Base-by-base conservation (phyloP, 2,329 filamentous ascomycete species). In the Trichoderma polysporum region DNA sequence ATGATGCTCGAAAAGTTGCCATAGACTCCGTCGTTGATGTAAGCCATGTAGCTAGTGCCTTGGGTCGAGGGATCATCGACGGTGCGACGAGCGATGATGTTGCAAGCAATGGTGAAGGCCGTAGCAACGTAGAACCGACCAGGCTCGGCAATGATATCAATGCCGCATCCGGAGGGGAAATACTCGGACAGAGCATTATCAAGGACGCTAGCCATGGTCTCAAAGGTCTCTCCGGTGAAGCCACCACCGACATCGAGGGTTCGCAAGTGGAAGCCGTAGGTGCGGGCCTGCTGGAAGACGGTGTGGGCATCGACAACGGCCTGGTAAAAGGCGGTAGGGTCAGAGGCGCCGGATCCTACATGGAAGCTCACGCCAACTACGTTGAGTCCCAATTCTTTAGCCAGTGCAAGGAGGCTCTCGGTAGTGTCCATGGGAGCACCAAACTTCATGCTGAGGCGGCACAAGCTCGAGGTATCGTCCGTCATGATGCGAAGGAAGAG, bases 1-100 rank as follows among this genome's bases (percentile, higher is more conserved):
- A 98, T 97, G 85, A 98, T 98, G 87, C 93, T 96, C 71, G 93
- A 97, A 77, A 99, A 98, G 83, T 98, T 98, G 75, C 95, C 95
- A 76, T 99, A 99, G 63, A 98, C 90, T 31, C 95, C 95, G 73
- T 99, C 95, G 77, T 99, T 99, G 78, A 98, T 83, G 79, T 99
- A 99, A 54, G 97, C 82, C 95, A 98, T 99, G 85, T 97, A 97
- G 72, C 90, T 92, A 69, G 88, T 89, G 69, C 86, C 84, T 59
- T 84, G 84, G 12, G 86, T 83, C 22, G 82, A 82, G 4, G 91
- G 88, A 75, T 94, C 89, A 70, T 90, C 85, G 67, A 98, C 90
- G 47, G 93, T 93, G 75, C 95, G 94, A 69, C 95, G 93, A 33
- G 95, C 94, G 77, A 98, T 99, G 77, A 99, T 88, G 80, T 97